Base-by-base conservation (phyloP, 2,329 filamentous ascomycete genomes). In the Chaetomiaceae sp. region DNA sequence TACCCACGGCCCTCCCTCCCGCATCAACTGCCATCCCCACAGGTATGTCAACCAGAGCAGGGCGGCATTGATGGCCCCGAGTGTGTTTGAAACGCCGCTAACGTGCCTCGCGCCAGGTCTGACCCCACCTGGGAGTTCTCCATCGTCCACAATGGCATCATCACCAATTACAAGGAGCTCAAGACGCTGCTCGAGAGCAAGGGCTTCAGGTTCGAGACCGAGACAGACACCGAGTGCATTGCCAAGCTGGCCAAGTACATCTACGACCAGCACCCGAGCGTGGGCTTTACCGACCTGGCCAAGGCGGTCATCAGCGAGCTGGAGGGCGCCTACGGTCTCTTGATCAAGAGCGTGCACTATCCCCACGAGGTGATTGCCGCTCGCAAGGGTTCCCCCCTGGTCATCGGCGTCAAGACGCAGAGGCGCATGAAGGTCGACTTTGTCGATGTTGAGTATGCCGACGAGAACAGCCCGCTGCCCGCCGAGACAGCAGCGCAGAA, bases 381-480 rank as follows among this genome's bases (percentile, higher is more conserved):
- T 70, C 90, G 94, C 66, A 99, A 99, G 83, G 94, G 94, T 75
- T 99, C 94, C 58, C 94, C 94, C 38, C 82, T 99, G 57, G 94
- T 99, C 60, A 90, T 99, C 65, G 94, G 94, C 75, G 94, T 99
- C 70, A 89, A 90, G 77, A 97, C 94, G 52, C 82, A 90, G 75
- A 95, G 88, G 80, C 95, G 95, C 78, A 97, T 99, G 94, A 99
- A 97, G 86, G 94, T 99, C 59, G 94, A 99, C 77, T 99, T 99
- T 67, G 94, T 99, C 70, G 94, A 99, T 71, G 94, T 99, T 58
- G 94, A 99, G 76, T 97, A 92, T 72, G 87, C 87, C 47, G 90
- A 96, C 66, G 90, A 96, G 65, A 85, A 86, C 66, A 79, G 77
- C 62, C 82, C 87, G 62, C 86, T 99, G 57, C 86, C 94, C 33